A percentile compares a stretch with the other conserved stretches of the same genome.
Evolutionary conservation across 352 stramenopile species (phyloP).

Genomic region (Globisporangium paddicum): DNA sequence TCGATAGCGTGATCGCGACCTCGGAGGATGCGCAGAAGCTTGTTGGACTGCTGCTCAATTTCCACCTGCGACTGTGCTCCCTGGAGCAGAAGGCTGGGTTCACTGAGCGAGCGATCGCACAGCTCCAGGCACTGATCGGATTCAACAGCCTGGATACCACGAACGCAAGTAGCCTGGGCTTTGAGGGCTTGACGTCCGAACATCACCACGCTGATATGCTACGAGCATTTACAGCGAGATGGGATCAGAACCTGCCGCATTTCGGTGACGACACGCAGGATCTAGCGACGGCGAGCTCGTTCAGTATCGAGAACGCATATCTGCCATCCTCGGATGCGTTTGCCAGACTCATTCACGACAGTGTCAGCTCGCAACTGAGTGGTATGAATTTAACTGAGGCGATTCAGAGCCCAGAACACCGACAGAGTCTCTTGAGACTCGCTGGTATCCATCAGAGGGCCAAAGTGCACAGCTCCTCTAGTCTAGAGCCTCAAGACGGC

Average conservation of each 20-base stretch:
- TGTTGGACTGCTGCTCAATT: constrained; percentile 23
- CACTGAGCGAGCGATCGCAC: constrained; percentile 54
- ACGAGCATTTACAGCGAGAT: constrained; percentile 27
- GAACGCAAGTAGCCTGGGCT: neutral
- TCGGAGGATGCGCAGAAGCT: constrained; percentile 1
- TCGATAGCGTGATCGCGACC: neutral
- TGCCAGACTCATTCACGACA: constrained; percentile 15
- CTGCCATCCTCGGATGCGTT: constrained; percentile 14
- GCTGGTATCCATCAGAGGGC: constrained; percentile 14
- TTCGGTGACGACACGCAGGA: constrained; percentile 22
- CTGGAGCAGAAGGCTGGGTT: constrained; percentile 58
- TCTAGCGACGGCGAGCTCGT: neutral
- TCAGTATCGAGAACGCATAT: constrained; percentile 1
- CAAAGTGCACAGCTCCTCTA: neutral
- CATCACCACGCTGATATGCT: constrained; percentile 14
- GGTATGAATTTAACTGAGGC: constrained; percentile 29
- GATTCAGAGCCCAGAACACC: constrained; percentile 29
- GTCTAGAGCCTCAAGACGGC: neutral
- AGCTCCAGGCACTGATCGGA: constrained; percentile 58
- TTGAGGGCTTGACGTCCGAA: neutral
- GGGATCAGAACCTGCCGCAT: constrained; percentile 19
- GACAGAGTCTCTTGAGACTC: constrained; percentile 30
- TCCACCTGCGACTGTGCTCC: constrained; percentile 45
- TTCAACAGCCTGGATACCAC: constrained; percentile 25
- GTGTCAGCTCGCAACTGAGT: constrained; percentile 10